These are phyloP conservation scores for Aspergillus pseudoviridinutans DNA, from an alignment of 2,329 filamentous ascomycete species.

Conservation along the genomic window DNA sequence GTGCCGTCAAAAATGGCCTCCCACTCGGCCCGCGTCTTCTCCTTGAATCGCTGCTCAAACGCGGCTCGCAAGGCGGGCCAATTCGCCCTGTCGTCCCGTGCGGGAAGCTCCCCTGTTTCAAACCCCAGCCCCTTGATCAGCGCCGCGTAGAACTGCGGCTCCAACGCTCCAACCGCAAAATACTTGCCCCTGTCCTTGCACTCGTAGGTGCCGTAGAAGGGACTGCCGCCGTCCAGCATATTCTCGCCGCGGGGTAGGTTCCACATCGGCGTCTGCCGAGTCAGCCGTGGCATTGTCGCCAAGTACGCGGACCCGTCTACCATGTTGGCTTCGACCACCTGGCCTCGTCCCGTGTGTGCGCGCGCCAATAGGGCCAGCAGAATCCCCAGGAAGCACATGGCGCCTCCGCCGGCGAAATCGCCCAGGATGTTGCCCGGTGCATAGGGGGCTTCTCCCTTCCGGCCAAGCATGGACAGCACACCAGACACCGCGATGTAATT, in stretches of 20 bases:
- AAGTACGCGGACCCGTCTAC: slow-evolving; percentile 83
- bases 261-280: slow-evolving; percentile 61
- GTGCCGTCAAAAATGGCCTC: slow-evolving; percentile 81
- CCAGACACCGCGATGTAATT: slow-evolving; percentile 92
- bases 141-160: slow-evolving; percentile 75
- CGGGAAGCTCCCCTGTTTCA: slow-evolving; percentile 40
- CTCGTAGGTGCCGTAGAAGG: slow-evolving; percentile 87
- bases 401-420: slow-evolving; percentile 88
- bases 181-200: slow-evolving; percentile 69
- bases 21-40: slow-evolving; percentile 73
- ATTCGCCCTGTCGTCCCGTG: slow-evolving; percentile 54
- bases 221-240: slow-evolving; percentile 75
- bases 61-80: slow-evolving; percentile 65
- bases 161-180: slow-evolving; percentile 85
- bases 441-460: slow-evolving; percentile 64
- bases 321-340: slow-evolving; percentile 96
- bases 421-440: slow-evolving; percentile 80
- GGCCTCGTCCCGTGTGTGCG: slow-evolving; percentile 62
- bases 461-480: slow-evolving; percentile 71
- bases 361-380: slow-evolving; percentile 72
- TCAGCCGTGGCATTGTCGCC: slow-evolving; percentile 70
- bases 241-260: slow-evolving; percentile 66
- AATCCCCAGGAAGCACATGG: slow-evolving; percentile 75
- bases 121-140: slow-evolving; percentile 67
- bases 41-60: slow-evolving; percentile 63